Base-by-base conservation (phyloP, 2,329 filamentous ascomycete genomes). In the Colletotrichum higginsianum region DNA sequence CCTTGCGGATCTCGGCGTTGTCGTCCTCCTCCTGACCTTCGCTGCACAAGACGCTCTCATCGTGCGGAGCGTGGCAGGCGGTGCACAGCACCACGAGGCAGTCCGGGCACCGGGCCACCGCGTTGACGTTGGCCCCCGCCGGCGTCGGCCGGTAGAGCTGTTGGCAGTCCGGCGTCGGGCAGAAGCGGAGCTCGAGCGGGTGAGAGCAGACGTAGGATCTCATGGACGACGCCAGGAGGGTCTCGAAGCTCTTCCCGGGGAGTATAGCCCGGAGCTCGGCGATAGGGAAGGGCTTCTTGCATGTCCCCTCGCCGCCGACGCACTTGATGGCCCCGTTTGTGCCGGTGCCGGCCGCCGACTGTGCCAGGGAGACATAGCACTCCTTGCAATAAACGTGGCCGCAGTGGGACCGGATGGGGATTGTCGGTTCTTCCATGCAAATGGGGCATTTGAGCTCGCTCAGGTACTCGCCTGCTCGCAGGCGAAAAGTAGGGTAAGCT, bases 1-100 rank as follows among this genome's bases (percentile, higher is more conserved):
- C 3, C 38, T 83, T 80, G 0, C 81, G 80, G 1, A 82, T 67
- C 23, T 80, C 71, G 49, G 76, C 67, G 75, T 83, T 84, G 0
- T 75, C 67, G 65, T 75, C 75, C 2, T 80, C 77, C 11, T 76
- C 74, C 21, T 9, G 8, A 9, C 80, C 73, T 7, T 82, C 77
- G 2, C 75, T 78, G 26, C 83, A 85, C 0, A 76, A 80, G 63
- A 78, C 74, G 0, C 1, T 3, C 3, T 74, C 75, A 0, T 76
- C 75, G 55, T 86, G 84, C 1, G 77, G 69, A 3, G 61, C 74
- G 13, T 81, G 75, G 62, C 84, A 86, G 1, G 63, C 68, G 0
- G 79, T 81, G 68, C 84, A 86, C 2, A 78, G 76, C 1, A 76
- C 35, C 2, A 67, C 70, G 1, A 84, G 74, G 64, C 85, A 86